These are phyloP conservation scores for Brassica nigra DNA, from an alignment of 345 rosid species.

Conservation along the genomic window DNA sequence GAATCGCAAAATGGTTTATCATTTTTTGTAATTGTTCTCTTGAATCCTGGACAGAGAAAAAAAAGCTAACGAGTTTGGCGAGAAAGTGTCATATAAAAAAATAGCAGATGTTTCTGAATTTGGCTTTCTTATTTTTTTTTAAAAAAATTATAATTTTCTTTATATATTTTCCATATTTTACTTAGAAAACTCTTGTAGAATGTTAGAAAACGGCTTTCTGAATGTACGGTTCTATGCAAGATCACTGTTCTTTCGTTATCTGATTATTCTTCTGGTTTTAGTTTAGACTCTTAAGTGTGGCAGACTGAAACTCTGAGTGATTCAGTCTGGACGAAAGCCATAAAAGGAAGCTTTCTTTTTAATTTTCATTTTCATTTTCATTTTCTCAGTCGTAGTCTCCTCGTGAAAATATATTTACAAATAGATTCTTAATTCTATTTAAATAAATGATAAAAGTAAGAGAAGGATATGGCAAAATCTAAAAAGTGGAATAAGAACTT, in stretches of 20 bases:
- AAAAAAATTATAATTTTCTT: not conserved
- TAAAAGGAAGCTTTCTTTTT: slow-evolving; percentile 24
- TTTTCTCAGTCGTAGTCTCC: not conserved
- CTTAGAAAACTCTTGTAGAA: slow-evolving; percentile 12
- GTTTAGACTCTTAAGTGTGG: slow-evolving; percentile 18
- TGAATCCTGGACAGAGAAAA: not conserved
- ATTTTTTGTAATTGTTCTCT: not conserved
- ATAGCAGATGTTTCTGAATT: not conserved
- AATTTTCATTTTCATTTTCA: slow-evolving; percentile 2
- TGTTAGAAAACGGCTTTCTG: not conserved
- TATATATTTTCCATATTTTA: slow-evolving; percentile 1
- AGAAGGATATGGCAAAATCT: slow-evolving; percentile 34
- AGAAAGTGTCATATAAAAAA: slow-evolving; percentile 20
- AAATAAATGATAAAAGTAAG: slow-evolving; percentile 27
- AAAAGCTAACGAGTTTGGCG: slow-evolving; percentile 31
- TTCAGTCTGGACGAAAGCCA: slow-evolving; percentile 33
- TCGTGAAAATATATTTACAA: slow-evolving; percentile 1
- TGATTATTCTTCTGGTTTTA: slow-evolving; percentile 29
- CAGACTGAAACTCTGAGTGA: slow-evolving; percentile 41
- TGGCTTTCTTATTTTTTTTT: not conserved
- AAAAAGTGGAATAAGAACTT: slow-evolving; percentile 41
- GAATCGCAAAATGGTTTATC: not conserved
- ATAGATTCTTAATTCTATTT: not conserved
- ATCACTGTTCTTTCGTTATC: not conserved
- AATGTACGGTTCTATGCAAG: not conserved